These are phyloP conservation scores for Penicillium brevicompactum DNA, from an alignment of 2,329 filamentous ascomycete genomes.

Conservation along the genomic window DNA sequence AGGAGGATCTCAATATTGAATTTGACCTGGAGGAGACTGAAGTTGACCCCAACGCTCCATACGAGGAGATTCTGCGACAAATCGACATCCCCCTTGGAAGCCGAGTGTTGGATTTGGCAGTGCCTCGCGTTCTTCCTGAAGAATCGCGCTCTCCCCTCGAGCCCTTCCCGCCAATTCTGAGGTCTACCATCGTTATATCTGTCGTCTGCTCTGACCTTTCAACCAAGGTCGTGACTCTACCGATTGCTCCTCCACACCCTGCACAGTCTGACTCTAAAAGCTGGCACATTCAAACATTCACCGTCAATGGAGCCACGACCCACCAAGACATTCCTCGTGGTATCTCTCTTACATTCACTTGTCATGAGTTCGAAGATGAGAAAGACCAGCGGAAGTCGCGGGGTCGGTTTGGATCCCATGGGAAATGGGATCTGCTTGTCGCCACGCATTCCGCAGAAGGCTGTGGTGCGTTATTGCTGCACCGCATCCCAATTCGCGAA, in stretches of 20 bases:
- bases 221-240: constrained; percentile 57
- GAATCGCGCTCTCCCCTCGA: constrained; percentile 42
- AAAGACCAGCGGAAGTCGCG: constrained; percentile 34
- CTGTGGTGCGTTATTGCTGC: constrained; percentile 47
- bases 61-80: constrained; percentile 55
- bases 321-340: constrained; percentile 55
- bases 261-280: constrained; percentile 36
- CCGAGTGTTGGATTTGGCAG: constrained; percentile 56
- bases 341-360: constrained; percentile 57
- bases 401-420: constrained; percentile 26
- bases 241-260: constrained; percentile 55
- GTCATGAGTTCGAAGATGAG: constrained; percentile 37
- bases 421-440: constrained; percentile 48
- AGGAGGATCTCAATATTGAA: constrained; percentile 32
- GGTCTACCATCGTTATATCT: constrained; percentile 55
- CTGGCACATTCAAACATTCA: constrained; percentile 51
- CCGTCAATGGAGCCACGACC: constrained; percentile 48
- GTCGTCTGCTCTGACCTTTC: constrained; percentile 60
- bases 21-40: constrained; percentile 59
- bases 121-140: constrained; percentile 49
- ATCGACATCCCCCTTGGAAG: constrained; percentile 58
- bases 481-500: constrained; percentile 43
- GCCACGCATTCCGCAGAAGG: constrained; percentile 50
- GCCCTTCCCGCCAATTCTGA: constrained; percentile 51
- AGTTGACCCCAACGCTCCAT: constrained; percentile 59